A percentile compares a stretch with the other conserved stretches of the same genome.
These are phyloP conservation scores for Strigomonas oncopelti DNA, from an alignment of 208 protist species.

Conservation along the genomic window DNA sequence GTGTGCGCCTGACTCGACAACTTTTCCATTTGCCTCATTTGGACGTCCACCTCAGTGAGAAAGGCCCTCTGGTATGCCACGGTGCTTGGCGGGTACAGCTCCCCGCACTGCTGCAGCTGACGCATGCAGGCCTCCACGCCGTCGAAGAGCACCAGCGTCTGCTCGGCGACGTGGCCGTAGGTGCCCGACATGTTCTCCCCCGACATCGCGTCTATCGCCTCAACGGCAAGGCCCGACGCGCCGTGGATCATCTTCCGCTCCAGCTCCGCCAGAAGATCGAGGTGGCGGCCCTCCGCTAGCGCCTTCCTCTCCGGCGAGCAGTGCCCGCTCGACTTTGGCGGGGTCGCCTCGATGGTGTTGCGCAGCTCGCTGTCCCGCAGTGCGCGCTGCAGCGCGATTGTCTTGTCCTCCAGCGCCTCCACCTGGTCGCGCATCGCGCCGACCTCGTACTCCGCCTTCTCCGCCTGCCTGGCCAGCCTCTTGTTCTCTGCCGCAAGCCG, in stretches of 20 bases:
- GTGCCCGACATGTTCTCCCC: slow-evolving; percentile 35
- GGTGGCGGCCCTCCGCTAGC: background rate
- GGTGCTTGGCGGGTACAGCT: slow-evolving; percentile 1
- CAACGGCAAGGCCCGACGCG: slow-evolving; percentile 49
- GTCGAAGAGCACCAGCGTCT: slow-evolving; percentile 44
- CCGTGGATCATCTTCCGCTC: slow-evolving; percentile 51
- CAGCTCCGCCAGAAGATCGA: slow-evolving; percentile 16
- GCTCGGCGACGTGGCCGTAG: slow-evolving; percentile 48
- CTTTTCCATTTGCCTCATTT: slow-evolving; percentile 28
- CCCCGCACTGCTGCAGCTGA: slow-evolving; percentile 5
- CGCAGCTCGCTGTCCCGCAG: slow-evolving; percentile 38
- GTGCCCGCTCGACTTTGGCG: slow-evolving; percentile 5
- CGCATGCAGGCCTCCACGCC: slow-evolving; percentile 19
- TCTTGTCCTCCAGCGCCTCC: slow-evolving; percentile 19
- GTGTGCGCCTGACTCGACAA: slow-evolving; percentile 27
- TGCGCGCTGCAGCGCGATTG: slow-evolving; percentile 26
- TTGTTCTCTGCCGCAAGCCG: slow-evolving; percentile 20
- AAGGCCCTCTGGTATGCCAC: slow-evolving; percentile 9
- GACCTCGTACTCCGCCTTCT: slow-evolving; percentile 8
- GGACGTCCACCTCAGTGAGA: slow-evolving; percentile 9
- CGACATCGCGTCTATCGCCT: slow-evolving; percentile 61
- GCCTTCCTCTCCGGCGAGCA: background rate
- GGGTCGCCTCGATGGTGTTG: slow-evolving; percentile 9
- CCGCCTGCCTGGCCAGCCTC: background rate
- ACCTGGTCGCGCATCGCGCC: slow-evolving; percentile 5